Percentiles rank a stretch among this genome's conserved stretches.
phyloP scores from a whole-genome alignment of 805 yeast species.

The Barnettozyma salicaria region DNA sequence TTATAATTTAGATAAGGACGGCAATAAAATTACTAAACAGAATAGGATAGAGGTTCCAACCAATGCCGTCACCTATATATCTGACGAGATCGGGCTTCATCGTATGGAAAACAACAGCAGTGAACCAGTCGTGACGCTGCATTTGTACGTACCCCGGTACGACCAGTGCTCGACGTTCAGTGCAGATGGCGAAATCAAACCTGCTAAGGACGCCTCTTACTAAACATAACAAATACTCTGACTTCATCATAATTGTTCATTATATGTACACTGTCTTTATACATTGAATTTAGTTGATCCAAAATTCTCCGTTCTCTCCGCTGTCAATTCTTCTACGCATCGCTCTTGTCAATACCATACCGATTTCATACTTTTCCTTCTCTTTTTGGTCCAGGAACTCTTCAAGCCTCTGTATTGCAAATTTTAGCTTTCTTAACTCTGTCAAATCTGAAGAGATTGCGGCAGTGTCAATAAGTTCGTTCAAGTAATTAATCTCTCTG shows the following conservation, averaged over 20 bases:
- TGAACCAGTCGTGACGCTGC: slow-evolving; percentile 35
- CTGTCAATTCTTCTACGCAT: slow-evolving; percentile 36
- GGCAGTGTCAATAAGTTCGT: slow-evolving; percentile 30
- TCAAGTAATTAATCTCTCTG: slow-evolving; percentile 34
- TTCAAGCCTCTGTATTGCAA: slow-evolving; percentile 33
- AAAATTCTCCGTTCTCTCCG: slow-evolving; percentile 33
- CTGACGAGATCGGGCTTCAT: slow-evolving; percentile 42
- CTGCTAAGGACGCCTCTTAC: slow-evolving; percentile 1
- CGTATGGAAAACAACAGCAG: slow-evolving; percentile 34
- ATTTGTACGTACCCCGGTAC: slow-evolving; percentile 37
- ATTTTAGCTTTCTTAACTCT: slow-evolving; percentile 32
- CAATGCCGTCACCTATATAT: slow-evolving; percentile 40
- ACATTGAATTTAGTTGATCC: slow-evolving; percentile 31
- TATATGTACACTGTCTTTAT: background rate
- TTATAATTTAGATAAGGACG: slow-evolving; percentile 5
- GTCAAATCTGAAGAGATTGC: slow-evolving; percentile 30
- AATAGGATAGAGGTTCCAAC: slow-evolving; percentile 12
- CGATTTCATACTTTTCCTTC: slow-evolving; percentile 39
- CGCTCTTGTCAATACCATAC: slow-evolving; percentile 35
- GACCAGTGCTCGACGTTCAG: slow-evolving; percentile 4
- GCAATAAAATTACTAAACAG: slow-evolving; percentile 2
- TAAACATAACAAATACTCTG: too few relatives aligned
- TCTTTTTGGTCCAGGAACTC: slow-evolving; percentile 36
- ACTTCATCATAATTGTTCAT: too few relatives aligned
- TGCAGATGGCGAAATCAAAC: slow-evolving; percentile 1